Evolutionary conservation across 306 rosid species (phyloP).

Genomic region (Citrullus colocynthis): DNA sequence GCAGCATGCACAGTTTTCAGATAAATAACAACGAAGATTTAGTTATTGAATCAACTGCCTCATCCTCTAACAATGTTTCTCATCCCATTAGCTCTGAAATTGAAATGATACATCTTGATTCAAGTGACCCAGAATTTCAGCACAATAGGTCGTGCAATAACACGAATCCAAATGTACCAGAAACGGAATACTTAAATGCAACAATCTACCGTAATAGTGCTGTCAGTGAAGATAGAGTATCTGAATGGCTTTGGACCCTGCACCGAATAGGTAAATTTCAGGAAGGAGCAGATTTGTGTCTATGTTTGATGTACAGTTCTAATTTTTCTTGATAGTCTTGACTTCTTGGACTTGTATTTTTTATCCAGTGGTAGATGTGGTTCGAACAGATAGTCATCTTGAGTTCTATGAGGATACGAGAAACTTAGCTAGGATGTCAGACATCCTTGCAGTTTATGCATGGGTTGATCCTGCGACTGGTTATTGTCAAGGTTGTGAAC

Average conservation of each 20-base stretch:
- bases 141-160: slow-evolving; percentile 22
- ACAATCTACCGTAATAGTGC: slow-evolving; percentile 29
- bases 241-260: slow-evolving; percentile 98
- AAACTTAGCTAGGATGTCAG: slow-evolving; percentile 96
- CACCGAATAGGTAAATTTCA: slow-evolving; percentile 58
- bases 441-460: slow-evolving; percentile 94
- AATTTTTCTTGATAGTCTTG: slow-evolving; percentile 2
- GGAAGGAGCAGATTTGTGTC: neutral
- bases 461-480: slow-evolving; percentile 98
- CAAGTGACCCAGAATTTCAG: slow-evolving; percentile 25
- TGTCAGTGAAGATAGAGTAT: slow-evolving; percentile 45
- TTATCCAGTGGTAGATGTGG: slow-evolving; percentile 84
- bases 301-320: neutral
- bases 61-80: slow-evolving; percentile 26
- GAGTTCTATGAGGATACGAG: slow-evolving; percentile 72
- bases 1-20: slow-evolving; percentile 62
- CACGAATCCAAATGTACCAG: slow-evolving; percentile 48
- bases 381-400: slow-evolving; percentile 90
- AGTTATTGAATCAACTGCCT: slow-evolving; percentile 47
- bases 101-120: slow-evolving; percentile 38
- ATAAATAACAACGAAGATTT: slow-evolving; percentile 57
- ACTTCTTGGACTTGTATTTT: slow-evolving; percentile 16
- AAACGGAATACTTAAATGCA: slow-evolving; percentile 27
- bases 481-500: slow-evolving; percentile 77
- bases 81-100: slow-evolving; percentile 36